Conservation (phyloP, 192 early-diverging fungal species). For the Phycomyces nitens region DNA sequence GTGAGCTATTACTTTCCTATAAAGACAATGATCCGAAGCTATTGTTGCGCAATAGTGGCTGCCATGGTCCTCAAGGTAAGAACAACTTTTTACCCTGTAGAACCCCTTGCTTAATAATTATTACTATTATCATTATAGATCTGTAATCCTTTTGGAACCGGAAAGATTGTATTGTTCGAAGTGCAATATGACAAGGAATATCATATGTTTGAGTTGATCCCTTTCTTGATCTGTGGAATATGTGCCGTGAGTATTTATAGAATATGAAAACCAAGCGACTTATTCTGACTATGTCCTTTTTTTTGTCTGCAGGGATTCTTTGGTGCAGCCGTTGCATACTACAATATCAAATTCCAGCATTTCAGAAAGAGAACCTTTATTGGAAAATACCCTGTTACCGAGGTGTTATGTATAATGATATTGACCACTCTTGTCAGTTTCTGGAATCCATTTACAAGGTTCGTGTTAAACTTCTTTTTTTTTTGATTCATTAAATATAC, state of each 20-base stretch:
- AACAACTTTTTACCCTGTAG: not conserved
- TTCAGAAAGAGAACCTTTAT: slow-evolving; percentile 75
- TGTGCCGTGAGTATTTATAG: slow-evolving; percentile 59
- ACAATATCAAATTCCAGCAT: slow-evolving; percentile 64
- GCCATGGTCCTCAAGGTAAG: slow-evolving; percentile 78
- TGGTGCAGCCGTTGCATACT: slow-evolving; percentile 75
- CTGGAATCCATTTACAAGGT: slow-evolving; percentile 78
- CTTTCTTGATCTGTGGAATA: slow-evolving; percentile 79
- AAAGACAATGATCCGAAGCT: slow-evolving; percentile 91
- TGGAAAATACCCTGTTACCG: slow-evolving; percentile 63
- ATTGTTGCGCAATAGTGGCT: slow-evolving; percentile 91
- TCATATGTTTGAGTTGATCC: slow-evolving; percentile 88
- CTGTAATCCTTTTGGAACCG: slow-evolving; percentile 75
- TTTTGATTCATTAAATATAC: slow-evolving; percentile 2
- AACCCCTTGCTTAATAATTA: not conserved
- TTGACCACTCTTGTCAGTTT: slow-evolving; percentile 77
- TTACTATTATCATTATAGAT: slow-evolving; percentile 48
- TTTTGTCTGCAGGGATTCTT: slow-evolving; percentile 63
- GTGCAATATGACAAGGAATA: slow-evolving; percentile 86
- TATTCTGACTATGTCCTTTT: not conserved
- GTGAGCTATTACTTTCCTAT: slow-evolving; percentile 91
- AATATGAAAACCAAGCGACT: not conserved
- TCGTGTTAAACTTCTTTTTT: slow-evolving; percentile 3
- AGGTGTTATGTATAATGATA: slow-evolving; percentile 67
- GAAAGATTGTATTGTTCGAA: slow-evolving; percentile 84